phyloP scores from a whole-genome alignment of 2,329 filamentous ascomycete species.

The Cladosporium sp. region DNA sequence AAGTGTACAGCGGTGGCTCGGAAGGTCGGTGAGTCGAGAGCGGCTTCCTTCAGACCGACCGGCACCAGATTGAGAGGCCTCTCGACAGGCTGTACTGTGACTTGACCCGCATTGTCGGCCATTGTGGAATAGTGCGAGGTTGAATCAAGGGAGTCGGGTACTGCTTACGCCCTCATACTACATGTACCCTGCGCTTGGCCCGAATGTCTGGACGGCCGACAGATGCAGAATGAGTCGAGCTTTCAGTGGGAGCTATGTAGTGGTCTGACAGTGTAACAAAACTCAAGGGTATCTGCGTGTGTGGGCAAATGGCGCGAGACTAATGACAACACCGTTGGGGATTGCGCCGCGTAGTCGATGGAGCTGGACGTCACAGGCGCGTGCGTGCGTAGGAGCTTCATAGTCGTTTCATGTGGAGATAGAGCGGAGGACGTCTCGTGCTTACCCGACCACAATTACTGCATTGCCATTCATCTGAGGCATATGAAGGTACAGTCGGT shows the following conservation, averaged over 20 bases:
- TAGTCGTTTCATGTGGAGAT: too few species aligned
- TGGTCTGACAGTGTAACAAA: not conserved
- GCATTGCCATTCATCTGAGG: too few species aligned
- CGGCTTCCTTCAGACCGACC: conserved; percentile 87
- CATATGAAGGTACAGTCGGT: too few species aligned
- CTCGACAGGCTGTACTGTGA: conserved; percentile 12
- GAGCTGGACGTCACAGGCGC: not conserved
- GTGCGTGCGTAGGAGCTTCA: not conserved
- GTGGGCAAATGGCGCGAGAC: not conserved
- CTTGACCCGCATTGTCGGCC: not conserved
- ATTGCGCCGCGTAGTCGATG: not conserved
- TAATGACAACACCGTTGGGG: not conserved
- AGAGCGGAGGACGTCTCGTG: too few species aligned
- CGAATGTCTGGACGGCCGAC: too few species aligned
- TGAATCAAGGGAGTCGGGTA: not conserved
- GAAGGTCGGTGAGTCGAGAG: conserved; percentile 93
- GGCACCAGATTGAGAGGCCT: conserved; percentile 49
- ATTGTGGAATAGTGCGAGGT: not conserved
- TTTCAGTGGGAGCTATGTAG: not conserved
- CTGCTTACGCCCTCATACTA: conserved; percentile 5
- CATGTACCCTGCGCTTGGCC: not conserved
- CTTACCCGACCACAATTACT: too few species aligned
- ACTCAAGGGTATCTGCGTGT: not conserved
- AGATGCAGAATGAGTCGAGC: too few species aligned
- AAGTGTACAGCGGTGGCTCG: conserved; percentile 83